Evolutionary conservation across 768 basidiomycete genomes (phyloP), one percentile per base, ranked within the genome.

Genomic region (Suillus subalutaceus): DNA sequence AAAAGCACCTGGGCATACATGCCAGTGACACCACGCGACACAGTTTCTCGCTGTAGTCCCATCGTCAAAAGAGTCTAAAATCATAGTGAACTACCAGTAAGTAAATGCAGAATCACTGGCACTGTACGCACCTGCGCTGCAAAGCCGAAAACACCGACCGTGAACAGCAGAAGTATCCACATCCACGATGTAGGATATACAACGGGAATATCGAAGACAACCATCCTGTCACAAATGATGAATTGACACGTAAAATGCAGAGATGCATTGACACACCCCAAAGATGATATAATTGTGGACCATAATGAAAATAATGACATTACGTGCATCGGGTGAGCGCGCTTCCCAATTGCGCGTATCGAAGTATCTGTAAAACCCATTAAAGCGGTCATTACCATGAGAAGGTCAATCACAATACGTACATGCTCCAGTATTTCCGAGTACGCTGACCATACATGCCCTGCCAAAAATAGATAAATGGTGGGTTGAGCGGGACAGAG

Each of bases 321-420:
- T 4, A 85, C 80, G 73, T 96, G 94, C 65, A 94, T 75, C 1
- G 93, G 81, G 69, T 91, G 89, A 1, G 93, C 93, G 3, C 89
- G 83, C 64, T 85, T 88, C 0, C 94, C 93, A 46, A 95, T 92
- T 1, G 85, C 85, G 12, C 92, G 86, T 32, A 90, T 83, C 2
- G 79, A 75, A 0, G 82, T 82, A 67, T 83, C 86, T 87, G 63
- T 13, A 32, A 16, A 60, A 43, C 30, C 20, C 18, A 30, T 43
- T 43, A 7, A 60, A 43, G 41, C 59, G 40, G 18, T 4, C 41
- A 43, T 41, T 41, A 13, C 26, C 26, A 41, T 30, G n/a, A 20
- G 40, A 20, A 30, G 6, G 18, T 30, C 5, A 13, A 43, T 20
- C 12, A 30, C 10, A 41, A 30, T 43, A 78, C 89, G 73, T 71